A percentile compares a stretch with the other conserved stretches of the same genome.
Evolutionary conservation across 768 basidiomycete species (phyloP).

Genomic region (Lepiota venenata): DNA sequence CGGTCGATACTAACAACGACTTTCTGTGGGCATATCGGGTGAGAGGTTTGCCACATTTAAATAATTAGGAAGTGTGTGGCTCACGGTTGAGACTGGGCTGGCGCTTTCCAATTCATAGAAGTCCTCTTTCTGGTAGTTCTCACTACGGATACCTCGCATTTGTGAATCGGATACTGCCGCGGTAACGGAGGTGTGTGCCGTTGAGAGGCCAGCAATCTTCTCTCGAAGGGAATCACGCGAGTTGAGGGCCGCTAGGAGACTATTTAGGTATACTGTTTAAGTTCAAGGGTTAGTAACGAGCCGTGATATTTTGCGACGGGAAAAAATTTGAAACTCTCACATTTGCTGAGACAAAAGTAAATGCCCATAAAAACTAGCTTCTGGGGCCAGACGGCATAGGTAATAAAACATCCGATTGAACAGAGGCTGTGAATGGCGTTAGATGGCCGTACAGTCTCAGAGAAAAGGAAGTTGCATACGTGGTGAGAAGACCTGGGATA

Average conservation of each 20-base stretch:
- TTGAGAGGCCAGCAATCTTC: slow-evolving; percentile 2
- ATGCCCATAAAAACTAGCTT: slow-evolving; percentile 22
- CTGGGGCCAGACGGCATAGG: slow-evolving; percentile 23
- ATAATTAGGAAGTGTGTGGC: too few relatives aligned
- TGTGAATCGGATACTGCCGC: background rate
- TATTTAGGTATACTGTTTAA: slow-evolving; percentile 19
- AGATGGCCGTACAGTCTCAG: background rate
- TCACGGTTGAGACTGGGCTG: background rate
- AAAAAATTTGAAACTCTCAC: slow-evolving; percentile 11
- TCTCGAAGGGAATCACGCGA: slow-evolving; percentile 11
- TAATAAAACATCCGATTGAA: slow-evolving; percentile 21
- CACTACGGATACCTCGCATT: background rate
- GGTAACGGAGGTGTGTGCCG: slow-evolving; percentile 2
- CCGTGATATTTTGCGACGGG: too few relatives aligned
- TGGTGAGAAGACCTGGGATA: slow-evolving; percentile 21
- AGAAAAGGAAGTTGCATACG: slow-evolving; percentile 6
- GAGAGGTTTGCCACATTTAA: background rate
- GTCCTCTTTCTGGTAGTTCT: background rate
- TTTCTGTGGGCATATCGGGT: background rate
- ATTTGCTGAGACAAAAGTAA: slow-evolving; percentile 24
- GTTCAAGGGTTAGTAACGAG: too few relatives aligned
- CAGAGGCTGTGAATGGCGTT: slow-evolving; percentile 14
- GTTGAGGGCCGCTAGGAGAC: slow-evolving; percentile 18
- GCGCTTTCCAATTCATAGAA: slow-evolving; percentile 2
- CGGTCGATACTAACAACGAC: slow-evolving; percentile 3